Conservation (phyloP, 345 rosid genomes). For the Bretschneidera sinensis region DNA sequence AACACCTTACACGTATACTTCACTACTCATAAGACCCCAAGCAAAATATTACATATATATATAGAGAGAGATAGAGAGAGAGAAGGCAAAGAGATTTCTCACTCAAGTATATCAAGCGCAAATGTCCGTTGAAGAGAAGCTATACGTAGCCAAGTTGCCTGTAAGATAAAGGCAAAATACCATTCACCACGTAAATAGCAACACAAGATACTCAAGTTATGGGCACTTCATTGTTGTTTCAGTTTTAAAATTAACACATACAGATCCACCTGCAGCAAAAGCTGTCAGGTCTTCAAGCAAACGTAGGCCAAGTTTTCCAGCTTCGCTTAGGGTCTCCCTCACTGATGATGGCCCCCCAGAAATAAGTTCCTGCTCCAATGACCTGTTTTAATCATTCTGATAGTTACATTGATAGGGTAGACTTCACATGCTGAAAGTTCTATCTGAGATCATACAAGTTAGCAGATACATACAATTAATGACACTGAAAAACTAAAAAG, state of each 20-base stretch:
- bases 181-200: constrained; percentile 14
- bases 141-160: constrained; percentile 84
- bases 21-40: no score
- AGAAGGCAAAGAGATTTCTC: constrained; percentile 35
- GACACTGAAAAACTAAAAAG: neutral
- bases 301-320: constrained; percentile 85
- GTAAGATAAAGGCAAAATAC: constrained; percentile 25
- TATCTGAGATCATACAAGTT: neutral
- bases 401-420: constrained; percentile 20
- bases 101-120: constrained; percentile 91
- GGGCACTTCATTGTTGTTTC: constrained; percentile 26
- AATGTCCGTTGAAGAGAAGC: constrained; percentile 81
- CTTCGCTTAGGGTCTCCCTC: constrained; percentile 54
- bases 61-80: neutral
- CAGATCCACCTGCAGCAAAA: constrained; percentile 99
- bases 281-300: constrained; percentile 99
- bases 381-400: constrained; percentile 43
- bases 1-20: no score
- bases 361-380: constrained; percentile 47
- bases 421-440: constrained; percentile 13
- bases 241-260: constrained; percentile 55
- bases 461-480: neutral
- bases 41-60: no score
- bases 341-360: constrained; percentile 35
- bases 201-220: constrained; percentile 7